phyloP scores from a whole-genome alignment of 225 moss, liverwort and hornwort genomes.

The Lunularia cruciata region DNA sequence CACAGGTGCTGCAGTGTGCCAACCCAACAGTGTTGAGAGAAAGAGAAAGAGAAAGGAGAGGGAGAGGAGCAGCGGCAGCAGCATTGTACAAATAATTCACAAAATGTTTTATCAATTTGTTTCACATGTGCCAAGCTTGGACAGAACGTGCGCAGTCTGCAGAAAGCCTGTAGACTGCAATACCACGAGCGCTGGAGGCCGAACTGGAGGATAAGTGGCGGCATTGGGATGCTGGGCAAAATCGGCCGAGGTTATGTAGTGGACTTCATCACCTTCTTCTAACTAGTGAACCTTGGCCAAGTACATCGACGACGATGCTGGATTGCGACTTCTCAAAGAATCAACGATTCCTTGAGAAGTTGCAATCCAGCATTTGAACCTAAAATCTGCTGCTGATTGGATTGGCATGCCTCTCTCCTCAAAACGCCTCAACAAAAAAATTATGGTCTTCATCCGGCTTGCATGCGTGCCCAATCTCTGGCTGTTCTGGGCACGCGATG shows the following conservation, averaged over 20 bases:
- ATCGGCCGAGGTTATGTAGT: constrained; percentile 40
- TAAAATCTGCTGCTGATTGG: constrained; percentile 36
- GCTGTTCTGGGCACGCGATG: constrained; percentile 27
- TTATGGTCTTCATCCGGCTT: constrained; percentile 27
- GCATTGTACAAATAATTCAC: constrained; percentile 36
- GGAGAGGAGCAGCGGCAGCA: constrained; percentile 23
- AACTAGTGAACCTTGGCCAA: constrained; percentile 38
- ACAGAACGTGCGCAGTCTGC: constrained; percentile 23
- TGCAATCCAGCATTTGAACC: too few relatives aligned
- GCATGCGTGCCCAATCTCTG: constrained; percentile 20
- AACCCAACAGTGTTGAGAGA: neutral
- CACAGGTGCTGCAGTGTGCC: constrained; percentile 10
- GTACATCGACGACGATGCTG: constrained; percentile 23
- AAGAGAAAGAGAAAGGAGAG: neutral
- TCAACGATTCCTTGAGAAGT: too few relatives aligned
- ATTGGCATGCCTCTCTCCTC: constrained; percentile 32
- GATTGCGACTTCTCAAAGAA: constrained; percentile 45
- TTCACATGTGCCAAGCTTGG: constrained; percentile 31
- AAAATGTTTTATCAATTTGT: constrained; percentile 30
- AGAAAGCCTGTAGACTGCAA: constrained; percentile 15
- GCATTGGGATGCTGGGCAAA: constrained; percentile 31
- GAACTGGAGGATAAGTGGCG: constrained; percentile 33
- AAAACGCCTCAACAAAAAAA: constrained; percentile 37
- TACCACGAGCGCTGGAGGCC: constrained; percentile 25
- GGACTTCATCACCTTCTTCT: too few relatives aligned